Percentiles rank a stretch among this genome's conserved stretches.
Evolutionary conservation across 192 early-diverging fungal genomes (phyloP).

Genomic region (Mortierella alpina): DNA sequence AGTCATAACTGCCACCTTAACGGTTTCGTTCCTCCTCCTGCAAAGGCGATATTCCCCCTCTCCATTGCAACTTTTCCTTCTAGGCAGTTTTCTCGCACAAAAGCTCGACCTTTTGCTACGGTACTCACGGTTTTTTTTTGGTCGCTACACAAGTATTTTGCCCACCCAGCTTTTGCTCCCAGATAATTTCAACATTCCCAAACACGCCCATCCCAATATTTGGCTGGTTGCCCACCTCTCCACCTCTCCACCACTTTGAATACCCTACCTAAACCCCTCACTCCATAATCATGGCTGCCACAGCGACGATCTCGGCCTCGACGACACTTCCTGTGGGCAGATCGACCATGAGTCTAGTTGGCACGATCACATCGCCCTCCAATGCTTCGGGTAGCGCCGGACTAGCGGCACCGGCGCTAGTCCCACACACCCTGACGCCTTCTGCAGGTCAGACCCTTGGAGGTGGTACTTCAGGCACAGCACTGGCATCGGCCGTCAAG

Average conservation of each 20-base stretch:
- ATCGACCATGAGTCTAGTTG: conserved; percentile 52
- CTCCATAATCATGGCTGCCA: conserved; percentile 49
- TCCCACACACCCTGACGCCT: too few species aligned
- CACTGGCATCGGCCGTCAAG: background rate
- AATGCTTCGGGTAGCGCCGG: background rate
- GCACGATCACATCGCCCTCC: conserved; percentile 20
- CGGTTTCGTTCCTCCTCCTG: background rate
- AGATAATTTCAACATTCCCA: background rate
- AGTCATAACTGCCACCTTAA: background rate
- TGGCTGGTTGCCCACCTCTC: background rate
- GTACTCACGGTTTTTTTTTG: background rate
- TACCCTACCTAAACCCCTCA: background rate
- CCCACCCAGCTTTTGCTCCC: background rate
- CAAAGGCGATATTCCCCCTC: background rate
- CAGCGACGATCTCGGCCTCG: conserved; percentile 52
- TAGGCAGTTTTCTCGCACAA: background rate
- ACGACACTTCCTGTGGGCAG: conserved; percentile 47
- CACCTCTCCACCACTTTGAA: conserved; percentile 1
- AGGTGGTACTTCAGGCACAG: too few species aligned
- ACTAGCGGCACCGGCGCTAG: too few species aligned
- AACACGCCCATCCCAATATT: background rate
- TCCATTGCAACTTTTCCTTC: background rate
- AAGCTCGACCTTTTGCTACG: too few species aligned
- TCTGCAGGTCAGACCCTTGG: too few species aligned
- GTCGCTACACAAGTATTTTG: background rate